Conservation (phyloP, 2,329 filamentous ascomycete genomes). For the Dactylonectria macrodidyma region DNA sequence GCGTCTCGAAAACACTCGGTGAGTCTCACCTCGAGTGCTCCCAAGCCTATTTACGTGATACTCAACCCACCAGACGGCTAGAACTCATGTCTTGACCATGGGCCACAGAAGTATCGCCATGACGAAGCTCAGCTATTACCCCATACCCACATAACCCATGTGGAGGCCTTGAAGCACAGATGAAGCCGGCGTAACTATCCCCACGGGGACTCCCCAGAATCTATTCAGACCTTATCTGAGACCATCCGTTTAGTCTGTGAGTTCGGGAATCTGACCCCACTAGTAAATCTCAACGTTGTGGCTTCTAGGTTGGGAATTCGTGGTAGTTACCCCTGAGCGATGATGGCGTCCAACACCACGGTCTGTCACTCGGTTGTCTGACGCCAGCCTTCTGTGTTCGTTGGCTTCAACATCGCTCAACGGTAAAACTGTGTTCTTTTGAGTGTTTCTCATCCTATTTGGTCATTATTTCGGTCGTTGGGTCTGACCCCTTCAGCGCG, state of each 20-base stretch:
- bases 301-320: background rate
- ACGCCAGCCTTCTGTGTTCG: background rate
- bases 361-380: background rate
- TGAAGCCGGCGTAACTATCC: slow-evolving; percentile 34
- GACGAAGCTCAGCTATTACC: slow-evolving; percentile 23
- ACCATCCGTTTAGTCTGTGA: slow-evolving; percentile 4
- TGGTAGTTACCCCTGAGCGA: background rate
- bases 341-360: background rate
- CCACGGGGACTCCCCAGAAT: slow-evolving; percentile 34
- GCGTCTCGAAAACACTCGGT: background rate
- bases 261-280: slow-evolving; percentile 5
- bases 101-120: slow-evolving; percentile 29
- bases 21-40: background rate
- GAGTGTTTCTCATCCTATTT: too few relatives aligned
- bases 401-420: background rate
- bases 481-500: background rate
- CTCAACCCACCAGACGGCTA: background rate
- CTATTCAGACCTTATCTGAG: slow-evolving; percentile 6
- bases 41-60: background rate
- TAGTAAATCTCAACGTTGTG: background rate
- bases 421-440: background rate
- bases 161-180: slow-evolving; percentile 16
- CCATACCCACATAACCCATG: slow-evolving; percentile 31
- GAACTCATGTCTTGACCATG: background rate
- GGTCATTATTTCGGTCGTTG: background rate